Evolutionary conservation across 2,329 filamentous ascomycete genomes (phyloP).

Genomic region (Emericellopsis atlantica): DNA sequence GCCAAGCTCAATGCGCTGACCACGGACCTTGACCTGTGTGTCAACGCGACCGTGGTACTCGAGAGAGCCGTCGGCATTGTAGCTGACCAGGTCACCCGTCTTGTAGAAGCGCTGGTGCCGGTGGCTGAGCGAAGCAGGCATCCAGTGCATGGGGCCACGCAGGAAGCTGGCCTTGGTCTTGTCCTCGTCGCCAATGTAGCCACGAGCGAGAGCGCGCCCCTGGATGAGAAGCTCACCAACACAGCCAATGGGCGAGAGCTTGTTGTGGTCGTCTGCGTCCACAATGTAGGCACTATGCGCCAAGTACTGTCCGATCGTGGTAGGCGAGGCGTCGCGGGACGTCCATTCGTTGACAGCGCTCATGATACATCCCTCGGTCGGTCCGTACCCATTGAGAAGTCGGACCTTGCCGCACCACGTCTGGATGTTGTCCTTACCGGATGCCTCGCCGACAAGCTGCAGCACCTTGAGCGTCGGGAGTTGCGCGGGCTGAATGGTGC

Average conservation of each 20-base stretch:
- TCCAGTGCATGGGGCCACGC: conserved; percentile 12
- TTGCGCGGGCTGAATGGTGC: conserved; percentile 1
- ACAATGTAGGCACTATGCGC: conserved; percentile 7
- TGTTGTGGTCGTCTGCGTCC: conserved; percentile 5
- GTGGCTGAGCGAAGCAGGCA: background rate
- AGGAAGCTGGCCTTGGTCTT: conserved; percentile 17
- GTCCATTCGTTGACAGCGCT: background rate
- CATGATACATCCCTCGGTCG: conserved; percentile 22
- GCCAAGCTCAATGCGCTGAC: conserved; percentile 17
- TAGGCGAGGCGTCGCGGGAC: background rate
- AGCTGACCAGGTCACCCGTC: conserved; percentile 32
- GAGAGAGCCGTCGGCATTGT: conserved; percentile 24
- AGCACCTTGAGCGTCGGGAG: conserved; percentile 6
- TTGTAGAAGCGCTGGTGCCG: conserved; percentile 19
- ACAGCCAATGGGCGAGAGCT: conserved; percentile 8
- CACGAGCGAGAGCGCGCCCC: conserved; percentile 9
- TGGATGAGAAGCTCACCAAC: conserved; percentile 15
- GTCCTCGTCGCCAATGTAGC: conserved; percentile 9
- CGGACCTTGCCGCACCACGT: conserved; percentile 12
- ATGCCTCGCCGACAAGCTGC: conserved; percentile 10
- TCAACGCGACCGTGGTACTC: conserved; percentile 22
- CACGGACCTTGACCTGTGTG: conserved; percentile 18
- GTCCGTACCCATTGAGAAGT: conserved; percentile 25
- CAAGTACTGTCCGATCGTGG: conserved; percentile 1
- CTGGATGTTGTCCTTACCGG: conserved; percentile 15